Conservation (phyloP, 805 yeast species). For the Candida andamanensis region DNA sequence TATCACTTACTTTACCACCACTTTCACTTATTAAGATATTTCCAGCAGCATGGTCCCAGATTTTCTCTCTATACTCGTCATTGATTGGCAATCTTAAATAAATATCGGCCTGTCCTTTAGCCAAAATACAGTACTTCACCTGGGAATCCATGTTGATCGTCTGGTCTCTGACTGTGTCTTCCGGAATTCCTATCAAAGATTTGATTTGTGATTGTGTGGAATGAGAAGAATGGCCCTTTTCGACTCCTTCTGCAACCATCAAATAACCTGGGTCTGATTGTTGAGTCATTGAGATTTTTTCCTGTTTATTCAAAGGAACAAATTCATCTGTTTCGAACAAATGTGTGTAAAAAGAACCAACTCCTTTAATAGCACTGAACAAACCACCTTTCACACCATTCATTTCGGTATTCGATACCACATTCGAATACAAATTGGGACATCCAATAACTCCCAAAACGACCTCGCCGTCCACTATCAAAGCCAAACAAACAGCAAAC, state of each 20-base stretch:
- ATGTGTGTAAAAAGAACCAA: conserved; percentile 58
- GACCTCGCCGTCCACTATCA: conserved; percentile 80
- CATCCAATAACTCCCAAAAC: conserved; percentile 93
- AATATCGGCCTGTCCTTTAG: conserved; percentile 89
- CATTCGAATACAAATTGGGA: conserved; percentile 72
- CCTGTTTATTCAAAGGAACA: conserved; percentile 24
- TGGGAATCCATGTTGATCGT: conserved; percentile 88
- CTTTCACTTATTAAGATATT: conserved; percentile 80
- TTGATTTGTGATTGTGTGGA: conserved; percentile 79
- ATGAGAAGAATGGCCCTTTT: conserved; percentile 90
- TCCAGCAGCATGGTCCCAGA: conserved; percentile 99
- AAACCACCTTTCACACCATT: conserved; percentile 57
- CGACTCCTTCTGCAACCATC: conserved; percentile 88
- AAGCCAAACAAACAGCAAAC: conserved; percentile 90
- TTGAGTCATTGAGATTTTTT: conserved; percentile 49
- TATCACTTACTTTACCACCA: conserved; percentile 88
- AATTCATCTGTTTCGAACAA: conserved; percentile 34
- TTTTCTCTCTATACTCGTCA: conserved; percentile 78
- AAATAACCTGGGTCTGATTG: conserved; percentile 43
- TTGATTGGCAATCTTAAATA: conserved; percentile 84
- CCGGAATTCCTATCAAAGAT: conserved; percentile 38
- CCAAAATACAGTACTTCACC: conserved; percentile 88
- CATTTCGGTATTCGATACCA: conserved; percentile 30
- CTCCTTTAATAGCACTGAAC: conserved; percentile 62
- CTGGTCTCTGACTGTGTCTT: conserved; percentile 51